Evolutionary conservation across 805 yeast genomes (phyloP), one percentile per base, ranked within the genome.

Genomic region (Suhomyces faveliae): DNA sequence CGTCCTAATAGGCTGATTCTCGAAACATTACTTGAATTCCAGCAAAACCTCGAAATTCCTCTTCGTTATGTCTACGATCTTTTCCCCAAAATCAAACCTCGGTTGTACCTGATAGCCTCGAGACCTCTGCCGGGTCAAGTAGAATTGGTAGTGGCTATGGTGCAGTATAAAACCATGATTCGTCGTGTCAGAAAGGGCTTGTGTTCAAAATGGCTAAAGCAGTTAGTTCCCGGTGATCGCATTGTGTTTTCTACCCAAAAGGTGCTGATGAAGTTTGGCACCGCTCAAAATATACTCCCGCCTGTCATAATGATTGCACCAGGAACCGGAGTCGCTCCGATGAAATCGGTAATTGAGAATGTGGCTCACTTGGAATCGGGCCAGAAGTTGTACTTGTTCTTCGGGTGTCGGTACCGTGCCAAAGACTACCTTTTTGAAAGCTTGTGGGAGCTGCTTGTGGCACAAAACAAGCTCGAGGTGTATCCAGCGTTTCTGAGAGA

Each of bases 281-380:
- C 49, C 6, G 49, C 57, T 5, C 40, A 35, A 2, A 51, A 35
- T 11, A 48, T 62, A 43, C 8, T 42, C 33, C 61, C 66, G 39
- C 62, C 96, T 0, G 67, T 87, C 21, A 67, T 94, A 3, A 71
- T 92, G 78, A 76, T 92, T 3, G 85, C 92, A 1, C 96, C 99
- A 0, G 99, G 99, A 3, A 95, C 98, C 0, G 99, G 99, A 2
- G 74, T 94, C 9, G 99, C 99, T 0, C 99, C 99, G 2, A 82
- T 92, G 78, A 80, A 89, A 58, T 78, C 88, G 1, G 59, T 91
- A 35, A 75, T 92, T 11, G 79, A 79, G 38, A 58, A 71, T 1
- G 49, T 64, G 15, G 47, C 48, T 5, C 27, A 45, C 3, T 13
- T n/a, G 20, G 25, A 48, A n/a, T 54, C 56, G 5, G 35, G 47